Conservation (phyloP, 371 early-diverging fungal genomes). For the Capillidium heterosporum region DNA sequence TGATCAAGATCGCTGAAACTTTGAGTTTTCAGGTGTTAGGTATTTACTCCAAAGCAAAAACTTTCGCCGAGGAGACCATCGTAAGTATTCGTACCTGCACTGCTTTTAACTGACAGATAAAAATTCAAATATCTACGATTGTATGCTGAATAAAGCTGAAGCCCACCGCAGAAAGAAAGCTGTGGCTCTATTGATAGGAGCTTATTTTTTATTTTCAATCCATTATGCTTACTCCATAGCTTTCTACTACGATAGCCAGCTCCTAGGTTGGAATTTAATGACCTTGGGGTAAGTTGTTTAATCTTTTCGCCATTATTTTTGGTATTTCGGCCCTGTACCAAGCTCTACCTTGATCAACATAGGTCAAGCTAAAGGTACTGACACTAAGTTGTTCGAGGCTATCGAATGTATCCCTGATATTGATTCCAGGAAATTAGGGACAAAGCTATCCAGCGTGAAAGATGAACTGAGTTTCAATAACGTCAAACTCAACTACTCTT, state of each 20-base stretch:
- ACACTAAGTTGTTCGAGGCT: conserved; percentile 38
- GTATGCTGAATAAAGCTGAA: conserved; percentile 27
- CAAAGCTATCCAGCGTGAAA: conserved; percentile 8
- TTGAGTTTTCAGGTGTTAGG: conserved; percentile 19
- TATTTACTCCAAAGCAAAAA: not conserved
- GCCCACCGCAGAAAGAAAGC: conserved; percentile 23
- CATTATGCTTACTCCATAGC: conserved; percentile 49
- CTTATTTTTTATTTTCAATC: conserved; percentile 40
- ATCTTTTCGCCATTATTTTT: conserved; percentile 38
- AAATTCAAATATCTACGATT: conserved; percentile 34
- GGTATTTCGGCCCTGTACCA: conserved; percentile 13
- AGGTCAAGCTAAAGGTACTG: conserved; percentile 28
- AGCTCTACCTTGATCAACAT: conserved; percentile 9
- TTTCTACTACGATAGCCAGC: conserved; percentile 57
- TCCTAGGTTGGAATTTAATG: conserved; percentile 25
- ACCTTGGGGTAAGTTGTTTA: conserved; percentile 28
- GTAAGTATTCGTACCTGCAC: conserved; percentile 57
- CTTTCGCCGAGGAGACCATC: not conserved
- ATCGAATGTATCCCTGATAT: conserved; percentile 56
- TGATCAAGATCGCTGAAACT: conserved; percentile 8
- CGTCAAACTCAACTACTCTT: conserved; percentile 56
- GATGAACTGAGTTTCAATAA: conserved; percentile 50
- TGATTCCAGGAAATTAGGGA: conserved; percentile 17
- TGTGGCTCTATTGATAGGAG: conserved; percentile 29
- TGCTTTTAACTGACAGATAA: conserved; percentile 59